These are phyloP conservation scores for Neonothopanus nambi DNA, from an alignment of 1,284 basidiomycete species.

Conservation along the genomic window DNA sequence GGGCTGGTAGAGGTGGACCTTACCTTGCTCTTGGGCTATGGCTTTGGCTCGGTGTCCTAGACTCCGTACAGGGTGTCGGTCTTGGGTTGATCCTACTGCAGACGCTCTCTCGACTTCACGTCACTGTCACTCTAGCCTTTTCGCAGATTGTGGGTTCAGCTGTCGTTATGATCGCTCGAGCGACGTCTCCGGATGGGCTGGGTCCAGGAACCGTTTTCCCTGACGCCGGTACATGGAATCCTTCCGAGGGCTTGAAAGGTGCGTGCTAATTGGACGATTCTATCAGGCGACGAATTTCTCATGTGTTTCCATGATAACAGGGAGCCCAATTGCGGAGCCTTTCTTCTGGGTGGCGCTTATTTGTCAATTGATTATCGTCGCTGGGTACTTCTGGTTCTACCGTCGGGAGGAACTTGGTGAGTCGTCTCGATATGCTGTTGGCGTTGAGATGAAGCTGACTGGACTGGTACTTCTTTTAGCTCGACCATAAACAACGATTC, in stretches of 20 bases:
- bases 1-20: slow-evolving; percentile 82
- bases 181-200: slow-evolving; percentile 80
- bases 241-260: slow-evolving; percentile 65
- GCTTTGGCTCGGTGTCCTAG: slow-evolving; percentile 93
- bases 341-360: slow-evolving; percentile 87
- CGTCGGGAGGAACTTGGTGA: slow-evolving; percentile 81
- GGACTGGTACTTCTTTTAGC: too few species aligned
- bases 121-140: slow-evolving; percentile 88
- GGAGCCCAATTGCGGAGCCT: slow-evolving; percentile 71
- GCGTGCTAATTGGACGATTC: slow-evolving; percentile 74
- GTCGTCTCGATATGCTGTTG: slow-evolving; percentile 23
- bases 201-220: slow-evolving; percentile 91
- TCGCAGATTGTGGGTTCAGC: slow-evolving; percentile 82
- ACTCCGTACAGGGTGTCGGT: slow-evolving; percentile 91
- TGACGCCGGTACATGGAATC: slow-evolving; percentile 88
- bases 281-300: slow-evolving; percentile 86
- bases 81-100: slow-evolving; percentile 93
- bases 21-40: slow-evolving; percentile 87
- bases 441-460: too few species aligned
- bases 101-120: slow-evolving; percentile 89
- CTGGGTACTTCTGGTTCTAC: slow-evolving; percentile 95
- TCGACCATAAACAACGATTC: too few species aligned
- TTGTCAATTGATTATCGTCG: slow-evolving; percentile 80
- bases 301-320: slow-evolving; percentile 40
- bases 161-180: slow-evolving; percentile 84